Evolutionary conservation across 1,284 basidiomycete genomes (phyloP).

Genomic region (Ustilago shanxiensis): DNA sequence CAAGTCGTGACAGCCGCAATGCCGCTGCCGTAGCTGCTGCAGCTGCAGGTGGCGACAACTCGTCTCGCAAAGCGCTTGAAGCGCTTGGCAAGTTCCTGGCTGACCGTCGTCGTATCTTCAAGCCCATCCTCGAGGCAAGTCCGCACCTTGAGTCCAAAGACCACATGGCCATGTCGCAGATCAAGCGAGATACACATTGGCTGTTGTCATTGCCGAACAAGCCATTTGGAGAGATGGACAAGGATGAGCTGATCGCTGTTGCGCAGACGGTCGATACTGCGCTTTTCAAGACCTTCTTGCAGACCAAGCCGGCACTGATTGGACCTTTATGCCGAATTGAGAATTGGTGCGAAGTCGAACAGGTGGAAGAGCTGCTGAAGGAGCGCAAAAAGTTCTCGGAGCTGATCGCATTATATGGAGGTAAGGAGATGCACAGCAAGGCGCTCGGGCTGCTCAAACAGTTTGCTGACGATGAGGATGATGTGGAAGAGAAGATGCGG

Average conservation of each 20-base stretch:
- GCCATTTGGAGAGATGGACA: conserved; percentile 52
- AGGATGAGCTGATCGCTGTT: conserved; percentile 71
- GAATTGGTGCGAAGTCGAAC: conserved; percentile 97
- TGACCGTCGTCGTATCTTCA: conserved; percentile 67
- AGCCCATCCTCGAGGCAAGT: conserved; percentile 55
- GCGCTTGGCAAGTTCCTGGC: conserved; percentile 67
- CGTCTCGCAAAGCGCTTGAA: conserved; percentile 54
- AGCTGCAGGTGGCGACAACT: conserved; percentile 11
- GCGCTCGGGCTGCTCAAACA: conserved; percentile 85
- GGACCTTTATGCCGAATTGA: conserved; percentile 89
- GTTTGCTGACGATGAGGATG: conserved; percentile 77
- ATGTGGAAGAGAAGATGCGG: conserved; percentile 81
- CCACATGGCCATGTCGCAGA: conserved; percentile 56
- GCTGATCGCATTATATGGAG: conserved; percentile 89
- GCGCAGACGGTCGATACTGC: conserved; percentile 96
- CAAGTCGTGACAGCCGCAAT: conserved; percentile 30
- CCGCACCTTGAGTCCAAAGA: conserved; percentile 46
- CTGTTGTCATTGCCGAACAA: conserved; percentile 56
- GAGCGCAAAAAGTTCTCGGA: conserved; percentile 90
- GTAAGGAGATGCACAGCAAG: conserved; percentile 93
- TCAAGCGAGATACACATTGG: conserved; percentile 54
- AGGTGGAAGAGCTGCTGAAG: conserved; percentile 89
- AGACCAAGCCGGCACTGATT: conserved; percentile 84
- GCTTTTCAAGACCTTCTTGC: conserved; percentile 91
- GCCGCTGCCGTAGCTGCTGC: conserved; percentile 3